Evolutionary conservation across 192 early-diverging fungal species (phyloP), one percentile per base, ranked within the genome.

Genomic region (Coemansia sp.): DNA sequence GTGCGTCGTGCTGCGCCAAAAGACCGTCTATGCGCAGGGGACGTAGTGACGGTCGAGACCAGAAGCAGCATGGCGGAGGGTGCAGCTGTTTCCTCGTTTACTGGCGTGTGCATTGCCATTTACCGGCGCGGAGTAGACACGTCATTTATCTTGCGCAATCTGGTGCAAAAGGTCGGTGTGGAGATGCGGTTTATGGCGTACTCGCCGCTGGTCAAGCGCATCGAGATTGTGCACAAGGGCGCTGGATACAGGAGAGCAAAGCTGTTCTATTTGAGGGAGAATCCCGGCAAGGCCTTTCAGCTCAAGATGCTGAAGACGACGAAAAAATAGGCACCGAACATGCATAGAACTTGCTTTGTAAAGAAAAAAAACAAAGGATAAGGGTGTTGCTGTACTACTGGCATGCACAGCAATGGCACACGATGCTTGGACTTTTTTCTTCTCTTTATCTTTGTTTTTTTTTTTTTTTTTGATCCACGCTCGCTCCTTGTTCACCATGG

Each of bases 91-190:
- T 76, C 82, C 36, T 82, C 66, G n/a, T 92, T 92, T 68, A 80
- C 86, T 35, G 90, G 90, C 14, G 81, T 90, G 12, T 83, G 87
- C 35, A 88, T 90, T 63, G 85, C 87, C 14, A 88, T 92, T 38
- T 83, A 84, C 57, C 80, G 89, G 56, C 83, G 85, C 39, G 91
- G 88, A 4, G 70, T 90, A 17, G 87, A 91, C 46, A 89, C 88
- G 37, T 86, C 83, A 66, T 89, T 92, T 62, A 90, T 86, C 7
- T 76, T 92, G 64, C 84, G 91, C 24, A 92, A 92, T 52, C 82
- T 90, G 15, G 86, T 92, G 35, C 66, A 87, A 42, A 88, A 86
- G 61, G 74, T 88, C 14, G 91, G 91, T 53, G 88, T 92, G 6
- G 91, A 92, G 66, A 83, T 88, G 74, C 75, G 84, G 60, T 91